phyloP scores from a whole-genome alignment of 306 rosid species.

The Sphenostylis stenocarpa region DNA sequence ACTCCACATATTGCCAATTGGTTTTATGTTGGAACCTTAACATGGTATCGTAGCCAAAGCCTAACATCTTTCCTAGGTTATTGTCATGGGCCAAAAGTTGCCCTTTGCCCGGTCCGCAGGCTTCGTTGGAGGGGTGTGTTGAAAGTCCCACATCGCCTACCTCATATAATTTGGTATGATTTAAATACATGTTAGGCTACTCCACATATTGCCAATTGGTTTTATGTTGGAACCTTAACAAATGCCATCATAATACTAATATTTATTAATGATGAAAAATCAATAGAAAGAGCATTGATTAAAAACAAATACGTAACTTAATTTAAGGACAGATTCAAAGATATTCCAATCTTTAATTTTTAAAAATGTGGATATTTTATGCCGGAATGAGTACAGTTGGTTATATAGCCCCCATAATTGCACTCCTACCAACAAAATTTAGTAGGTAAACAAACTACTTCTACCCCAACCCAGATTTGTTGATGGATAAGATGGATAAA shows the following conservation, averaged over 20 bases:
- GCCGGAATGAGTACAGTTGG: neutral
- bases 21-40: no score
- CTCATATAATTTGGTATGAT: no score
- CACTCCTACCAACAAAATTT: neutral
- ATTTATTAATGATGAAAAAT: neutral
- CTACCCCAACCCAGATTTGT: neutral
- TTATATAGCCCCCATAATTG: neutral
- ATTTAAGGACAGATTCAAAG: neutral
- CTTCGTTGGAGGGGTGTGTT: no score
- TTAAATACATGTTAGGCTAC: no score
- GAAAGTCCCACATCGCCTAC: no score
- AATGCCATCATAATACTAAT: neutral
- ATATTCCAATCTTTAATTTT: neutral
- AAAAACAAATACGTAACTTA: neutral
- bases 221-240: no score
- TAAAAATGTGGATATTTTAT: neutral
- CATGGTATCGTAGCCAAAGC: no score
- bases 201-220: no score
- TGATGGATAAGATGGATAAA: neutral
- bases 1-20: no score
- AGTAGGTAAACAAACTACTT: neutral
- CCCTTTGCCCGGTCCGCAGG: no score
- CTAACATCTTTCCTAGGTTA: no score
- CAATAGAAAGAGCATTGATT: neutral
- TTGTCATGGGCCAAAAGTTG: no score